These are phyloP conservation scores for Colletotrichum sp. DNA, from an alignment of 2,329 filamentous ascomycete species.

Conservation along the genomic window DNA sequence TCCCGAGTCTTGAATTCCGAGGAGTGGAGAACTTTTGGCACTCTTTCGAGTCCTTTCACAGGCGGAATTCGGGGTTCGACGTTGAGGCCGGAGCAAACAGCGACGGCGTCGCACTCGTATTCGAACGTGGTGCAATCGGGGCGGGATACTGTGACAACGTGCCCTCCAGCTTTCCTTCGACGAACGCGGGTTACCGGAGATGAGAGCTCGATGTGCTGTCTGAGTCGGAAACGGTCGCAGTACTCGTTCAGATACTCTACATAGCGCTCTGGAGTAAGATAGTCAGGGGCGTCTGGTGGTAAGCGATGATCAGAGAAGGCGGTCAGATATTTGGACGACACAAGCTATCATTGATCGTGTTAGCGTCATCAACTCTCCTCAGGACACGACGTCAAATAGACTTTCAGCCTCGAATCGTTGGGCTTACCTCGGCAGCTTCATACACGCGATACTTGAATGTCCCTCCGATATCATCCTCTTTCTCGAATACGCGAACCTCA, in stretches of 20 bases:
- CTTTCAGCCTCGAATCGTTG: background rate
- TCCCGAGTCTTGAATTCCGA: constrained; percentile 44
- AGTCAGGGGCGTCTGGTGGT: constrained; percentile 46
- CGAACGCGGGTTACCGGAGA: constrained; percentile 34
- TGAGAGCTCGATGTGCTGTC: constrained; percentile 38
- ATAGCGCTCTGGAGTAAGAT: constrained; percentile 44
- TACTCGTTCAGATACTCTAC: constrained; percentile 49
- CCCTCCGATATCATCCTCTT: constrained; percentile 47
- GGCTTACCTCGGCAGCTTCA: constrained; percentile 46
- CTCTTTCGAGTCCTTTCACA: constrained; percentile 41
- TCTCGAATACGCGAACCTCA: constrained; percentile 50
- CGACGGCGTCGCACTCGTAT: constrained; percentile 47
- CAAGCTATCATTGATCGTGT: constrained; percentile 28
- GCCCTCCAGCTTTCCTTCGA: background rate
- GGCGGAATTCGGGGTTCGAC: constrained; percentile 43
- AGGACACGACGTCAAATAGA: background rate
- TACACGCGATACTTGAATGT: constrained; percentile 54
- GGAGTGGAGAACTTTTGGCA: constrained; percentile 46
- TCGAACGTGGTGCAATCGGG: background rate
- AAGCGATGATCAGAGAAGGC: constrained; percentile 55
- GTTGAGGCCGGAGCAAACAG: constrained; percentile 50
- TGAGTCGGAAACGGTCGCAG: constrained; percentile 41
- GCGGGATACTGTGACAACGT: background rate
- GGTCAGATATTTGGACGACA: constrained; percentile 55
- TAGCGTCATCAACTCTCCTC: background rate